Evolutionary conservation across 2,329 filamentous ascomycete species (phyloP), one percentile per base, ranked within the genome.

Genomic region (Cryphonectria radicalis): DNA sequence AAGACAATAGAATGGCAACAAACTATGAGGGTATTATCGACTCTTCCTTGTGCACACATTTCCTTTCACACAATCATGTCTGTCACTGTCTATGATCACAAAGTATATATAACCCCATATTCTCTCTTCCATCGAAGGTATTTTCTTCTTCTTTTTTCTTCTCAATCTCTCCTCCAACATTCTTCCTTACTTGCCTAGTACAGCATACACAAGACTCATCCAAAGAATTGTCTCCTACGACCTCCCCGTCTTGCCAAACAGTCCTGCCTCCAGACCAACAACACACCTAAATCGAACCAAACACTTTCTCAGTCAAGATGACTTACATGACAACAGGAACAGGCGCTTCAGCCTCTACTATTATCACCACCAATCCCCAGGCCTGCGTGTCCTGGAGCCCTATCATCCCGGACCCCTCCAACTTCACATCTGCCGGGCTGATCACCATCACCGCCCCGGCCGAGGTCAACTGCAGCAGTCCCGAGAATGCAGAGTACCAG

Each of bases 321-420:
- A 25, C 17, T 32, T 40, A 11, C 35, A 3, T 19, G 1, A 25
- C 17, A 10, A n/a, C 62, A 14, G n/a, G 11, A 17, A 65, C 13
- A 32, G 5, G 46, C 2, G 1, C 17, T 42, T 17, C 63, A 50
- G 28, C 4, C 42, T 35, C 25, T 3, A 22, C 5, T 0, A 19
- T 25, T 13, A 60, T 17, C 25, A n/a, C 28, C 25, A 65, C 3
- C n/a, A n/a, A 53, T 6, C 1, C 22, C n/a, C 19, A n/a, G 17
- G 35, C 63, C 8, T 65, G 63, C 28, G 43, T 65, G 10, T 50
- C 42, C 63, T 65, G 63, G 63, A 43, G 63, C 8, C 11, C 43
- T n/a, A 35, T 65, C 17, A 19, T 28, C 13, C 63, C 63, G 3
- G 17, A 65, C 63, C 3, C 63, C 42, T 14, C 22, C 5, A 35